Conservation (phyloP, 345 rosid genomes). For the Syzygium oleosum region DNA sequence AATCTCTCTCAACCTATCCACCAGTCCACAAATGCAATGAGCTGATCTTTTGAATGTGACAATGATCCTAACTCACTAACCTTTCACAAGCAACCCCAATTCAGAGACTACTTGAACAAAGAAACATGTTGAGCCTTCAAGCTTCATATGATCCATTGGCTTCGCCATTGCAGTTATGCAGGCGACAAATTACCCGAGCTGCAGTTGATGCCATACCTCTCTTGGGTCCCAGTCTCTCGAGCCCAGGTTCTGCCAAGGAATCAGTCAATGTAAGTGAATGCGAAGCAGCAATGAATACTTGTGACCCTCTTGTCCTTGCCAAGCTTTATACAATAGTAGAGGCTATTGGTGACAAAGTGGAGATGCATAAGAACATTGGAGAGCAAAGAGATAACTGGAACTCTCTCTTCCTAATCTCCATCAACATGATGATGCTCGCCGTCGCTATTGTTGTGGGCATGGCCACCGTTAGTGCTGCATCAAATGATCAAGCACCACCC, state of each 20-base stretch:
- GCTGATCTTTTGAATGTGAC: neutral
- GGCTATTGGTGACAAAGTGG: constrained; percentile 36
- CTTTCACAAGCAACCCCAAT: neutral
- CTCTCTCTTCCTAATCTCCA: constrained; percentile 30
- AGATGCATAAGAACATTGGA: constrained; percentile 46
- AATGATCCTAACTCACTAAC: neutral
- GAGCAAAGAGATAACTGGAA: constrained; percentile 53
- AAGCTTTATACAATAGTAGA: constrained; percentile 19
- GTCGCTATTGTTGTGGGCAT: constrained; percentile 27
- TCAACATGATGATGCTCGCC: constrained; percentile 36
- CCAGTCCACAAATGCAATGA: neutral
- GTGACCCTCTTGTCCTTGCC: neutral
- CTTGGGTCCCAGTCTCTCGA: neutral
- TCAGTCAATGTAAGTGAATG: neutral
- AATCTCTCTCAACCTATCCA: neutral
- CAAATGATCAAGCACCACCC: constrained; percentile 2
- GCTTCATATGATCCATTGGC: neutral
- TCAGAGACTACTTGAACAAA: neutral
- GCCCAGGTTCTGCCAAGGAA: neutral
- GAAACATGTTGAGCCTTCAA: neutral
- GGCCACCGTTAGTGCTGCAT: constrained; percentile 23
- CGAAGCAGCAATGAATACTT: neutral
- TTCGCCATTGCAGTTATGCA: neutral
- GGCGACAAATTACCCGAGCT: neutral
- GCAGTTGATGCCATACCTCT: neutral